Conservation (phyloP, 148 eudicot genomes). For the Selenicereus undatus region DNA sequence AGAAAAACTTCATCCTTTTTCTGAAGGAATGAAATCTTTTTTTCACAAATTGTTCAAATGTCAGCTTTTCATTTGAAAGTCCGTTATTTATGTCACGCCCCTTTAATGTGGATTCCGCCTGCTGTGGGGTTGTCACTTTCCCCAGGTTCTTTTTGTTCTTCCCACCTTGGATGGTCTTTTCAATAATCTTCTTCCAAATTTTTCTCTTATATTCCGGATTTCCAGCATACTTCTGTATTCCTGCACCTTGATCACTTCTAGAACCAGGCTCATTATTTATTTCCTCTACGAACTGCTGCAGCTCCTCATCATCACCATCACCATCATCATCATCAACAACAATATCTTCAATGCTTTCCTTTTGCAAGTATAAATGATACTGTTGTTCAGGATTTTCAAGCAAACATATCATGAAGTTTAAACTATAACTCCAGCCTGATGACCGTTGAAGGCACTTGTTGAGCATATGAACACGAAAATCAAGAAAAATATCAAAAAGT, state of each 20-base stretch:
- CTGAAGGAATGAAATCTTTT: slow-evolving; percentile 9
- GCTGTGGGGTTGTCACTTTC: neutral
- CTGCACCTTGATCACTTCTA: neutral
- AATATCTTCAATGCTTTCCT: neutral
- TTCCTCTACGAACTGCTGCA: neutral
- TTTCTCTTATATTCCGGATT: neutral
- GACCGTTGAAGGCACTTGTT: slow-evolving; percentile 25
- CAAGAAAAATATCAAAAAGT: slow-evolving; percentile 31
- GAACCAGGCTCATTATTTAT: neutral
- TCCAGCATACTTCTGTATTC: neutral
- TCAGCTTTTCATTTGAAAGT: slow-evolving; percentile 11
- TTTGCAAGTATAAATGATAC: slow-evolving; percentile 31
- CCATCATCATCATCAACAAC: no score
- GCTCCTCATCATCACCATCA: neutral
- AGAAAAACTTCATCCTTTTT: slow-evolving; percentile 11
- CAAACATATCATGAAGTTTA: slow-evolving; percentile 28
- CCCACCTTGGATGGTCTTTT: slow-evolving; percentile 18
- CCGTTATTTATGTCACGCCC: neutral
- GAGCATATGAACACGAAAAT: slow-evolving; percentile 27
- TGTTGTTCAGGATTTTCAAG: slow-evolving; percentile 35
- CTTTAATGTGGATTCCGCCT: neutral
- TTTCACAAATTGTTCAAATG: slow-evolving; percentile 36
- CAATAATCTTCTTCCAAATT: slow-evolving; percentile 23
- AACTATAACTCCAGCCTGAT: slow-evolving; percentile 30
- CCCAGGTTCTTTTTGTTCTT: slow-evolving; percentile 9